Evolutionary conservation across 352 stramenopile species (phyloP), one percentile per base, ranked within the genome.

Genomic region (Aphanomyces stellatus): DNA sequence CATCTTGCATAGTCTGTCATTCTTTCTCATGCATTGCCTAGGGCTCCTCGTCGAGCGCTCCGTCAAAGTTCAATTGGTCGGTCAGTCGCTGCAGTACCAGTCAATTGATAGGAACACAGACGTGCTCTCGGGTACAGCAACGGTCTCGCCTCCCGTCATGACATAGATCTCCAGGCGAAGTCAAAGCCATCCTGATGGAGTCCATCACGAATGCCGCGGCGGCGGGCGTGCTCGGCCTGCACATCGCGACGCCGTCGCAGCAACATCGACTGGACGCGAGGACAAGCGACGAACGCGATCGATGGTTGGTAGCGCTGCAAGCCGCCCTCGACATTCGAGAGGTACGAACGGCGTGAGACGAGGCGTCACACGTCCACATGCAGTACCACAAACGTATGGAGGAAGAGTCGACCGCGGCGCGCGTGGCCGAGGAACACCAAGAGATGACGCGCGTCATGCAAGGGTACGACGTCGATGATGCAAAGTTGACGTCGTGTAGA

Each of bases 401-500:
- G 15, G 37, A 67, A 6, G 49, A 49, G 2, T 25, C 22, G 34
- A 25, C 15, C 5, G 60, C 60, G 17, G 48, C 48, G 11, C 13
- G 19, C 17, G 24, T 67, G n/a, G 60, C 60, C 7, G 15, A 43
- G 28, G 60, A 67, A 34, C 60, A 67, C 42, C n/a, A 25, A 22
- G 60, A 67, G 28, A 59, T 67, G 60, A 57, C 28, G 17, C 60
- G 60, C 2, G 49, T 67, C n/a, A 67, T 67, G 13, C 22, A 48
- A 55, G 60, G 60, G 60, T 67, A 67, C 19, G 53, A 4, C 10
- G 17, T 65, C 15, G 15, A n/a, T 24, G 3, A 15, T 56, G 4
- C n/a, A 3, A 25, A 11, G 24, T 27, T 35, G 43, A 10, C 43
- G 3, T 25, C 15, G 19, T 22, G 24, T 55, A 67, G 60, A 27